Base-by-base conservation (phyloP, 1,139 yeast genomes). In the Saccharomyces hybrid region DNA sequence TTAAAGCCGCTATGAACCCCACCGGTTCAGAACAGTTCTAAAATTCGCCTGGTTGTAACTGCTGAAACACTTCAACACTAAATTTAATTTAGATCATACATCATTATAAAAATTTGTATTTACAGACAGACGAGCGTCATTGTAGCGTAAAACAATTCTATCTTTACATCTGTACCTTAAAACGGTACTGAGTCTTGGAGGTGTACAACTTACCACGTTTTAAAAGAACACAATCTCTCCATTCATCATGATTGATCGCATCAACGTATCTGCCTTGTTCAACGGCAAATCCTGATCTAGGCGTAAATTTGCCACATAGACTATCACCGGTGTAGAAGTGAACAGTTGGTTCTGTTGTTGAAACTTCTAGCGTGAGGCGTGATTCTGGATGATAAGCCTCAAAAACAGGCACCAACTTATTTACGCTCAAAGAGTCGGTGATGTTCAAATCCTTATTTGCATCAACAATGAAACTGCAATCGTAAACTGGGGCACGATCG, bases 241-340 rank as follows among this genome's bases (percentile, higher is more conserved):
- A 82, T 27, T 76, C 68, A 3, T 71, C 68, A 49, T 66, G 60
- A 64, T 78, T 77, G 46, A 78, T 72, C 3, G 88, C 86, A 66
- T 82, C 74, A 47, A 81, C 75, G 62, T 74, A 81, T 61, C 87
- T 73, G 24, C 79, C 75, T 26, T 86, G 82, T 66, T 83, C 88
- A 49, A 82, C 71, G 57, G 85, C 81, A 66, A 83, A 76, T 1
- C 86, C 88, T 50, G 78, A 67, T 64, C 86, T 75, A n/a, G 72
- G 64, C 21, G 72, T 71, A 27, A 59, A 59, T 21, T 65, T 64
- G 2, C 64, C 71, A 55, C 75, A 63, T 52, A 77, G 73, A 49
- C 72, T 72, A 58, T 79, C 82, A 21, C 86, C 86, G 29, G 87
- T 81, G 67, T 83, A 83, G 54, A 83, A 73, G 66, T 83, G 88